Percentiles rank a stretch among this genome's conserved stretches.
Conservation (phyloP, 2,329 filamentous ascomycete species). For the Raffaelea albimanens region DNA sequence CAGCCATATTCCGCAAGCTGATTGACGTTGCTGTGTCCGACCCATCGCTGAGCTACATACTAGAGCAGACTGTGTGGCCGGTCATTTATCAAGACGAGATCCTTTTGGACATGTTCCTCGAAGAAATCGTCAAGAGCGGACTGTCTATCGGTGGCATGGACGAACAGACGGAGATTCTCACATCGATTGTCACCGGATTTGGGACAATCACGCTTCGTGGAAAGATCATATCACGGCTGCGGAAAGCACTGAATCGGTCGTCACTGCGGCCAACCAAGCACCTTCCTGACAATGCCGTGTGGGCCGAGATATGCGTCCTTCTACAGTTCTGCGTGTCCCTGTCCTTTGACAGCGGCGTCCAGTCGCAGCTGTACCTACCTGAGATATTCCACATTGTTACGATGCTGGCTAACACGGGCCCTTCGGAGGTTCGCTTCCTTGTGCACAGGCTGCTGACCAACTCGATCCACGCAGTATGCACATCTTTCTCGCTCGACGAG, state of each 20-base stretch:
- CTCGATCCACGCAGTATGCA: conserved; percentile 58
- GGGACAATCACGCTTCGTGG: conserved; percentile 57
- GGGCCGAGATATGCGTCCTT: conserved; percentile 60
- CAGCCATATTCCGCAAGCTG: conserved; percentile 53
- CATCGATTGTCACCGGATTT: conserved; percentile 53
- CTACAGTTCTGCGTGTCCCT: conserved; percentile 57
- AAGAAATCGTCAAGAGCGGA: conserved; percentile 57
- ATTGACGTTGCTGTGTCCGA: conserved; percentile 57
- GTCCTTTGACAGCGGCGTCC: conserved; percentile 58
- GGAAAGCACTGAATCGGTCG: conserved; percentile 58
- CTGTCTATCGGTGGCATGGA: conserved; percentile 47
- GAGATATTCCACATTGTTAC: conserved; percentile 64
- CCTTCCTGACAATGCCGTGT: conserved; percentile 57
- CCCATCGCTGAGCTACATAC: conserved; percentile 44
- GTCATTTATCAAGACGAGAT: conserved; percentile 55
- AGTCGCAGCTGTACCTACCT: conserved; percentile 58
- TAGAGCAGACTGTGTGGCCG: conserved; percentile 61
- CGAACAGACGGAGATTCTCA: conserved; percentile 49
- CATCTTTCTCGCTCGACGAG: conserved; percentile 55
- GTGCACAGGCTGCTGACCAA: conserved; percentile 58
- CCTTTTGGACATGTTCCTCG: conserved; percentile 56
- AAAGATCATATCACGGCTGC: conserved; percentile 54
- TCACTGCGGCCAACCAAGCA: conserved; percentile 57
- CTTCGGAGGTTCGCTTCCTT: conserved; percentile 43
- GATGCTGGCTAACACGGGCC: conserved; percentile 59